Percentiles rank a stretch among this genome's conserved stretches.
phyloP scores from a whole-genome alignment of 192 early-diverging fungal genomes.

The Kappamyces sp. region DNA sequence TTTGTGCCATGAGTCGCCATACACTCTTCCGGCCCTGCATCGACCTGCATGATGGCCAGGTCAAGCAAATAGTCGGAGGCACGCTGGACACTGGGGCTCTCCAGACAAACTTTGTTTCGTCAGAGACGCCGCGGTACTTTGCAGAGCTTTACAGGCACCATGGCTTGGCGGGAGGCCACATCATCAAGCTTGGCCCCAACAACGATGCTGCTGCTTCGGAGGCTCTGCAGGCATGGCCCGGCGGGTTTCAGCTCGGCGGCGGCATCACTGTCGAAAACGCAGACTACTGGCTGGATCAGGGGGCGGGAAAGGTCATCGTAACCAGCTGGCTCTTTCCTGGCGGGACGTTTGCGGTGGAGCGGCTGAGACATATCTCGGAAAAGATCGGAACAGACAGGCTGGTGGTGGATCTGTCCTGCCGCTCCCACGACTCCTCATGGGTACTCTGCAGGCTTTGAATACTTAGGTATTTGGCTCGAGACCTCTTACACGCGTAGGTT shows the following conservation, averaged over 20 bases:
- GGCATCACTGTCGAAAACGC: constrained; percentile 89
- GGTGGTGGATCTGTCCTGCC: constrained; percentile 74
- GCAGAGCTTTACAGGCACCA: constrained; percentile 73
- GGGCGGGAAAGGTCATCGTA: constrained; percentile 93
- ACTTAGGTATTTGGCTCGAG: constrained; percentile 1
- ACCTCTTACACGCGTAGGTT: constrained; percentile 81
- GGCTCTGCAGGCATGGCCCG: constrained; percentile 80
- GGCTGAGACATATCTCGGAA: constrained; percentile 49
- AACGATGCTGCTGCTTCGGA: constrained; percentile 82
- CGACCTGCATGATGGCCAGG: constrained; percentile 93
- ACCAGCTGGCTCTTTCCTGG: constrained; percentile 91
- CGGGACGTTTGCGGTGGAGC: constrained; percentile 58
- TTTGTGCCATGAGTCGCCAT: background rate
- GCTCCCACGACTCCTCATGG: background rate
- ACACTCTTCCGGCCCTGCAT: constrained; percentile 89
- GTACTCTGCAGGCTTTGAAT: background rate
- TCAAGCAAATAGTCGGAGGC: constrained; percentile 98
- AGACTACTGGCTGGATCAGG: constrained; percentile 73
- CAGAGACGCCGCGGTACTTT: constrained; percentile 73
- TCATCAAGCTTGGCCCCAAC: constrained; percentile 87
- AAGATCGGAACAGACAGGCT: constrained; percentile 63
- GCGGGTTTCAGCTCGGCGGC: constrained; percentile 87
- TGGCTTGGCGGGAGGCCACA: constrained; percentile 76
- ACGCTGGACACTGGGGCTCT: constrained; percentile 65
- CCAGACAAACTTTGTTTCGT: constrained; percentile 90